Base-by-base conservation (phyloP, 306 rosid genomes). In the Cucurbita ficifolia region DNA sequence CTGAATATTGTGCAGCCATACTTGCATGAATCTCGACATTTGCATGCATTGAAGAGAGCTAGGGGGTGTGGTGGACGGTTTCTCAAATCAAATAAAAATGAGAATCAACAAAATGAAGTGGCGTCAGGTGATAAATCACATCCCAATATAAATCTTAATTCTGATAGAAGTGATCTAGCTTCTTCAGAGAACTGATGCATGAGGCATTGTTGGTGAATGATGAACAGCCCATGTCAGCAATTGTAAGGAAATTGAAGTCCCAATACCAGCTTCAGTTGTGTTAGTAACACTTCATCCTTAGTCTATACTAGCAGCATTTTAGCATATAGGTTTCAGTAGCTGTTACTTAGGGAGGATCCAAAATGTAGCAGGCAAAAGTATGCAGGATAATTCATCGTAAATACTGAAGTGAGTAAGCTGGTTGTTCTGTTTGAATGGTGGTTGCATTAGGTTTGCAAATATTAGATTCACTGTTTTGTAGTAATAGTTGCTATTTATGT, bases 41-140 rank as follows among this genome's bases (percentile, higher is more conserved):
- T 83, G 85, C 97, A 89, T 59, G 97, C 97, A 16, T 70, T 92
- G 70, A 86, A 89, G 81, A 85, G 96, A 81, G 94, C 90, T 55
- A 85, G 97, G 75, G 97, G 97, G 81, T 87, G 96, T 50, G 97
- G 97, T 53, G 97, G 97, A 21, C 86, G 97, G 64, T 92, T 92
- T 86, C 87, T 92, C 76, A 91, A 91, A 78, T 76, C 96, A 56
- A 92, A 92, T 85, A 87, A 92, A 81, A 36, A 79, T 14, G 97
- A 85, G 74, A 80, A 89, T 68, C 77, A 85, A 65, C 88, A 80
- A 63, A 70, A 82, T 18, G 88, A 84, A 78, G 85, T 70, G 24
- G 61, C 82, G 38, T 84, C 95, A 55, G 75, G 85, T 38, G 85
- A 86, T 50, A 81, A 80, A 18, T 82, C 92, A 33, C 92, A 82